These are phyloP conservation scores for Fusarium ramigenum DNA, from an alignment of 2,329 filamentous ascomycete genomes.

Conservation along the genomic window DNA sequence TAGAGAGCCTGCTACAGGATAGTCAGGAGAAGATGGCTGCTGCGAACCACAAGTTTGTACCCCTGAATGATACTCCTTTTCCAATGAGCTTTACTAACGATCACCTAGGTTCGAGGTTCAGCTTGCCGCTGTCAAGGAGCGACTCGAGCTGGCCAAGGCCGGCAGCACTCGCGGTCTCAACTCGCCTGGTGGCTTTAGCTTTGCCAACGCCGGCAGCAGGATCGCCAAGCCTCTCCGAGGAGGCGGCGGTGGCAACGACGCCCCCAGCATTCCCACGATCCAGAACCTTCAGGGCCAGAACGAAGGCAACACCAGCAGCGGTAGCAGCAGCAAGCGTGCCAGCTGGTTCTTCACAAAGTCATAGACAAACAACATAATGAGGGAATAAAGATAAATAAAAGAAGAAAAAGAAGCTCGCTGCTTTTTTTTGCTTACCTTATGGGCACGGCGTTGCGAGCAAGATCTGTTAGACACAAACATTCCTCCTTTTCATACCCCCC, in stretches of 20 bases:
- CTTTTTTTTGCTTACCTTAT: slow-evolving; percentile 40
- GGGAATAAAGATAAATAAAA: slow-evolving; percentile 32
- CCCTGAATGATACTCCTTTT: background rate
- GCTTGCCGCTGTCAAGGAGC: slow-evolving; percentile 96
- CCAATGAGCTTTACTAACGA: slow-evolving; percentile 41
- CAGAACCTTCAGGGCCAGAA: slow-evolving; percentile 58
- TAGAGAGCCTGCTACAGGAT: slow-evolving; percentile 92
- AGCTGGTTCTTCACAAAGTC: slow-evolving; percentile 80
- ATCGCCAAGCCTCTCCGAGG: slow-evolving; percentile 76
- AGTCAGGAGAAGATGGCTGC: slow-evolving; percentile 98
- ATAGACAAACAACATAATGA: slow-evolving; percentile 42
- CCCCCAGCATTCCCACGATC: slow-evolving; percentile 63
- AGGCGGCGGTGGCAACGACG: slow-evolving; percentile 61
- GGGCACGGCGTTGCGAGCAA: slow-evolving; percentile 43
- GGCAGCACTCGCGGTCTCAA: slow-evolving; percentile 87
- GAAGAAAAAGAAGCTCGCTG: slow-evolving; percentile 35
- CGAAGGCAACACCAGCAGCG: slow-evolving; percentile 40
- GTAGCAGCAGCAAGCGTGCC: slow-evolving; percentile 67
- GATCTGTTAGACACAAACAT: slow-evolving; percentile 32
- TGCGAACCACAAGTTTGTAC: slow-evolving; percentile 91
- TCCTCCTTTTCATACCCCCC: slow-evolving; percentile 31
- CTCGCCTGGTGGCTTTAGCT: slow-evolving; percentile 76
- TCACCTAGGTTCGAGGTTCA: slow-evolving; percentile 88
- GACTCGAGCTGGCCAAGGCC: slow-evolving; percentile 92
- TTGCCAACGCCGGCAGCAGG: slow-evolving; percentile 69